Evolutionary conservation across 2,329 filamentous ascomycete species (phyloP).

Genomic region (Colletotrichum camelliae): DNA sequence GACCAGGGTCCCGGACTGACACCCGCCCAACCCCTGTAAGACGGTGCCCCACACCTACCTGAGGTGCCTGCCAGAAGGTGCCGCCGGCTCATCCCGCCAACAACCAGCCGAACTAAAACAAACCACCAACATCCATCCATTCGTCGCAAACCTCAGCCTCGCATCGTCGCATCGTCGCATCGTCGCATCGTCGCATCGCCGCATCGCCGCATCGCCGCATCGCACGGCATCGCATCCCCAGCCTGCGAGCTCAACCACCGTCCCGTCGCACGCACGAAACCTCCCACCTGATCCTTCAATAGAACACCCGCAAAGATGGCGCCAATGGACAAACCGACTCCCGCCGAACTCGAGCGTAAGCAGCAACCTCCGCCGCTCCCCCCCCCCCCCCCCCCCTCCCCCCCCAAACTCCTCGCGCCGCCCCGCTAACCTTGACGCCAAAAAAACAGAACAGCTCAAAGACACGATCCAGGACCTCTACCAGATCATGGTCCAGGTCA

Average conservation of each 20-base stretch:
- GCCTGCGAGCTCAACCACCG: background rate
- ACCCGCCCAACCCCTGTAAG: background rate
- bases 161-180: background rate
- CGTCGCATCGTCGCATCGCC: too few relatives aligned
- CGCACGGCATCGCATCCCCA: background rate
- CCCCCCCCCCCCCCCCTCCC: too few relatives aligned
- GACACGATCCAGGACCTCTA: constrained; percentile 69
- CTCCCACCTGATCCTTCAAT: too few relatives aligned
- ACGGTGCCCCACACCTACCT: constrained; percentile 1
- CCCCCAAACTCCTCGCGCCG: background rate
- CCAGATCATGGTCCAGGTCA: constrained; percentile 67
- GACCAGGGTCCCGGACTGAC: constrained; percentile 3
- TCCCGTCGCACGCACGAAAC: too few relatives aligned
- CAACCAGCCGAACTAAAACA: background rate
- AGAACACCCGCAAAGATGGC: constrained; percentile 36
- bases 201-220: background rate
- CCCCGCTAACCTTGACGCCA: background rate
- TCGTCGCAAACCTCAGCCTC: constrained; percentile 3
- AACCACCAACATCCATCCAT: background rate
- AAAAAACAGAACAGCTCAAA: constrained; percentile 58
- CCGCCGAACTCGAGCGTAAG: constrained; percentile 45
- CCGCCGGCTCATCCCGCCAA: constrained; percentile 14
- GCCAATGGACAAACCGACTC: constrained; percentile 43
- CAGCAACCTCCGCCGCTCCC: background rate
- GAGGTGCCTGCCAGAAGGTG: background rate